Evolutionary conservation across 139 green algal species (phyloP), one percentile per base, ranked within the genome.

Genomic region (Asterochloris sp.): DNA sequence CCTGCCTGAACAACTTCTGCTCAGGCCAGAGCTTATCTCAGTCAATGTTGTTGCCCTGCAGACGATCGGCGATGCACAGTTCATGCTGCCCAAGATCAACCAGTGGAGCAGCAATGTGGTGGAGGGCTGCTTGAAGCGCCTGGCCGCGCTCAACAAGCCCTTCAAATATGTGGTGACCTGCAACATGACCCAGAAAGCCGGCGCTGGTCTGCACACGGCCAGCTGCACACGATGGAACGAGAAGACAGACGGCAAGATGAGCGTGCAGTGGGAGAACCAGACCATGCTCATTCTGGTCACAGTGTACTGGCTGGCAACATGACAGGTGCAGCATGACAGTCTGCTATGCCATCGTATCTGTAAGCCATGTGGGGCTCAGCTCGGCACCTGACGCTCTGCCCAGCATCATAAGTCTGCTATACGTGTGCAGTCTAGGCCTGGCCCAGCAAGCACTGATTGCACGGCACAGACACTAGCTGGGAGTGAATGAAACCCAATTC

Each of bases 221-320:
- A 93, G 90, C 83, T 95, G 87, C 74, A 91, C 88, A 24, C 84
- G 92, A 11, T 98, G 94, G 93, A 93, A 94, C 38, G 91, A 95
- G 29, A 95, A 94, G 71, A 98, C 93, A 29, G 94, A 98, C 74
- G 92, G 93, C 74, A 94, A 94, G 80, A 81, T 96, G 19, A 92
- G 87, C 12, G 94, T 97, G 67, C 92, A 95, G 78, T 97, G 93
- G 93, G 93, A 97, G 86, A 95, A 93, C 78, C 54, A 88, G 19
- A 94, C 90, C 1, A 95, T 96, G 83, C 86, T 94, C 12, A 86
- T 93, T 9, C 88, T 97, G 54, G 91, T 95, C 0, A 95, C 91
- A 4, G 92, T 96, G 0, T 97, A 95, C 85, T 97, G 94, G 94
- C 64, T 92, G 21, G 90, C 89, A 8, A 85, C 92, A 26, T 95